Percentiles rank a stretch among this genome's conserved stretches.
phyloP scores from a whole-genome alignment of 2,329 filamentous ascomycete genomes.

The Leptographium wingfieldii region DNA sequence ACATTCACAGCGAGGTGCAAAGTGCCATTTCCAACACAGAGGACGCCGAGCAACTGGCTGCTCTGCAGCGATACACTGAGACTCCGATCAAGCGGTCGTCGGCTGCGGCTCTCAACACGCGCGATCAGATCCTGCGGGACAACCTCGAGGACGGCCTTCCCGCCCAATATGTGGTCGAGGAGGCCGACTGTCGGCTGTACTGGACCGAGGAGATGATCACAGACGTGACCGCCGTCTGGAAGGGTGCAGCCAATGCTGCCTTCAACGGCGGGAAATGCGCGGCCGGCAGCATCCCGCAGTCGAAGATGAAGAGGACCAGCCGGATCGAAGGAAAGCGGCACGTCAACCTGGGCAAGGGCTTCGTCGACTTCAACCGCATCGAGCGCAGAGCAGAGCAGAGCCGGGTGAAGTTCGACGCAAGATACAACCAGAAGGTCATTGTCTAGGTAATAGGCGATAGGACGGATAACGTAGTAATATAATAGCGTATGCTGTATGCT shows the following conservation, averaged over 20 bases:
- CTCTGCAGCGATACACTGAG: conserved; percentile 4
- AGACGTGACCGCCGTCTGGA: conserved; percentile 34
- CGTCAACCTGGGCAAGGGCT: not conserved
- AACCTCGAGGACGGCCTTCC: conserved; percentile 28
- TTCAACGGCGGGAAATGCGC: conserved; percentile 14
- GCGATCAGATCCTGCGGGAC: conserved; percentile 24
- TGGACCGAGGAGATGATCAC: conserved; percentile 35
- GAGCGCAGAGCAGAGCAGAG: not conserved
- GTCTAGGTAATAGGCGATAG: not conserved
- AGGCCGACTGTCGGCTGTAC: conserved; percentile 38
- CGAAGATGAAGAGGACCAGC: not conserved
- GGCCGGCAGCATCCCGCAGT: conserved; percentile 4
- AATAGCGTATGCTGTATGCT: not conserved
- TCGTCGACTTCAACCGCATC: not conserved
- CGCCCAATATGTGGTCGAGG: conserved; percentile 34
- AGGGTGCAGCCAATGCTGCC: conserved; percentile 27
- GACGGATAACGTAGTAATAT: not conserved
- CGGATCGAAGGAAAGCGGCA: not conserved
- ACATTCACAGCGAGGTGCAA: conserved; percentile 12
- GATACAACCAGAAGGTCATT: conserved; percentile 7
- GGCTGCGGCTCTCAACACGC: conserved; percentile 21
- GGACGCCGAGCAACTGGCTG: conserved; percentile 6
- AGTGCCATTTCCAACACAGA: conserved; percentile 7
- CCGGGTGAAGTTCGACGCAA: conserved; percentile 1
- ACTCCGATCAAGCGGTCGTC: conserved; percentile 8